Conservation (phyloP, 768 basidiomycete genomes). For the Boletellus ananas region DNA sequence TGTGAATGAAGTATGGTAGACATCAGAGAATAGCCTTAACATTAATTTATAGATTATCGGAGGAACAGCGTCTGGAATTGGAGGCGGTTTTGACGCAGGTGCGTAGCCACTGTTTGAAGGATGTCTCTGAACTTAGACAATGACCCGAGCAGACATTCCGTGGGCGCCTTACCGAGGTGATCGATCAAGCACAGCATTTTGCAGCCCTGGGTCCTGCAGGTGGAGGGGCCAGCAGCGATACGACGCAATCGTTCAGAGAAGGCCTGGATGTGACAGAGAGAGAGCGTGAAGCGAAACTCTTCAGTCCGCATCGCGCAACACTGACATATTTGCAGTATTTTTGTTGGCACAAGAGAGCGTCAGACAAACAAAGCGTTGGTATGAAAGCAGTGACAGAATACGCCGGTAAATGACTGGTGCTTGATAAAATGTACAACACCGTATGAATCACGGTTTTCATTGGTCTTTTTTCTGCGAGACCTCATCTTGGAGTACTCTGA, state of each 20-base stretch:
- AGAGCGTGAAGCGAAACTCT: conserved; percentile 59
- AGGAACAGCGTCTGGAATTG: conserved; percentile 68
- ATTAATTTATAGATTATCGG: conserved; percentile 55
- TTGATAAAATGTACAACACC: neutral
- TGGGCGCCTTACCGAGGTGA: conserved; percentile 68
- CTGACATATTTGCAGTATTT: conserved; percentile 57
- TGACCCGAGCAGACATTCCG: conserved; percentile 59
- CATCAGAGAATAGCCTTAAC: neutral
- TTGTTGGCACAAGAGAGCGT: conserved; percentile 79
- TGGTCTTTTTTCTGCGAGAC: conserved; percentile 23
- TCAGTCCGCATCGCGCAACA: neutral
- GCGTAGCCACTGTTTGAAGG: conserved; percentile 15
- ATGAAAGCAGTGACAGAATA: conserved; percentile 64
- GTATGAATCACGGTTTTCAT: conserved; percentile 7
- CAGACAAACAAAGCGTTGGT: conserved; percentile 77
- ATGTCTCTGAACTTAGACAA: neutral
- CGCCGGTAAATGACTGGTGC: conserved; percentile 36
- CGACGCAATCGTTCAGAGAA: conserved; percentile 77
- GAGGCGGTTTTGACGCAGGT: conserved; percentile 70
- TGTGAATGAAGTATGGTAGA: conserved; percentile 45
- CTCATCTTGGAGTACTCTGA: conserved; percentile 35
- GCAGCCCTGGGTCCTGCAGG: conserved; percentile 63
- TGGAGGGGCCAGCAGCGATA: conserved; percentile 50
- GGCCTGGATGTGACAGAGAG: conserved; percentile 92
- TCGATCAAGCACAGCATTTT: conserved; percentile 89